Evolutionary conservation across 2,329 filamentous ascomycete genomes (phyloP).

Genomic region (Calonectria crousiana): DNA sequence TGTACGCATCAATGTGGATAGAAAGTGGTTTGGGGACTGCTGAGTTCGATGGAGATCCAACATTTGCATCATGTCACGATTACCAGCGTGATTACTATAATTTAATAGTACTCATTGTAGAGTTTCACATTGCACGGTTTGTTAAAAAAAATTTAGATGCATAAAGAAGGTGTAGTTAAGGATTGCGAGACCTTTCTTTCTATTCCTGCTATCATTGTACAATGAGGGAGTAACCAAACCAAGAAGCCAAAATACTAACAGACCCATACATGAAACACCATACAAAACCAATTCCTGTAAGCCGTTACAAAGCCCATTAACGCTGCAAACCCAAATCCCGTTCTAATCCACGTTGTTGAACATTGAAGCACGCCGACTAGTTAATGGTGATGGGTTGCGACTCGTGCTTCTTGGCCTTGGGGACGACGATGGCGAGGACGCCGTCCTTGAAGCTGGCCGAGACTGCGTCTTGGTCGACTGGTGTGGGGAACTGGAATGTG

Average conservation of each 20-base stretch:
- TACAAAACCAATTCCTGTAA: background rate
- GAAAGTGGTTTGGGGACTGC: no score
- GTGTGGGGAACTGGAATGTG: constrained; percentile 75
- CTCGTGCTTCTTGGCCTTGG: constrained; percentile 73
- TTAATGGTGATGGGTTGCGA: constrained; percentile 66
- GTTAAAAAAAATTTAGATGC: background rate
- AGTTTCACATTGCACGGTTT: background rate
- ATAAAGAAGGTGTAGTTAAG: background rate
- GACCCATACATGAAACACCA: background rate
- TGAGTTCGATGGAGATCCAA: background rate
- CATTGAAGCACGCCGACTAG: constrained; percentile 47
- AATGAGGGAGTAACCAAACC: background rate
- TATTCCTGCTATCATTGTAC: background rate
- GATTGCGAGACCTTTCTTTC: background rate
- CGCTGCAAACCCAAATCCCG: background rate
- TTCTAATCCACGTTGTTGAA: background rate
- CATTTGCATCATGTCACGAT: background rate
- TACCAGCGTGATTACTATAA: background rate
- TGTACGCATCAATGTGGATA: no score
- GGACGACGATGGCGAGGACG: constrained; percentile 72
- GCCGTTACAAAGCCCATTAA: background rate
- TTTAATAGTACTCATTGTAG: background rate
- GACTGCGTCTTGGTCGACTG: constrained; percentile 72
- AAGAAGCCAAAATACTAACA: background rate
- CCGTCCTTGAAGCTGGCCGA: constrained; percentile 74